phyloP scores from a whole-genome alignment of 306 rosid genomes.

The Medicago truncatula region MtrunA17r5.0-ANR NC_053043.1:49498001-49498500 shows the following conservation, averaged over 20 bases:
- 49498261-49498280: conserved; percentile 1
- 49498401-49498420: conserved; percentile 31
- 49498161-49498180: conserved; percentile 7
- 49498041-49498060: not conserved
- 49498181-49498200: not conserved
- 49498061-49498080: conserved; percentile 19
- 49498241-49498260: conserved; percentile 1
- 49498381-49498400: conserved; percentile 10
- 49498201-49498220: not conserved
- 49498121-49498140: not conserved
- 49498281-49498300: conserved; percentile 18
- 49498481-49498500: conserved; percentile 74
- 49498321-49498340: conserved; percentile 25
- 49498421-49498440: conserved; percentile 26
- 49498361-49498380: conserved; percentile 36
- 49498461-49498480: conserved; percentile 31
- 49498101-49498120: conserved; percentile 11
- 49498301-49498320: conserved; percentile 24
- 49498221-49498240: conserved; percentile 8
- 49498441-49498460: conserved; percentile 31
- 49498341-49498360: conserved; percentile 35
- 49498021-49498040: conserved; percentile 22
- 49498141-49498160: not conserved
- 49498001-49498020: conserved; percentile 29
- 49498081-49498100: conserved; percentile 26